Conservation (phyloP, 2,329 filamentous ascomycete genomes). For the Diaporthe sp. region DNA sequence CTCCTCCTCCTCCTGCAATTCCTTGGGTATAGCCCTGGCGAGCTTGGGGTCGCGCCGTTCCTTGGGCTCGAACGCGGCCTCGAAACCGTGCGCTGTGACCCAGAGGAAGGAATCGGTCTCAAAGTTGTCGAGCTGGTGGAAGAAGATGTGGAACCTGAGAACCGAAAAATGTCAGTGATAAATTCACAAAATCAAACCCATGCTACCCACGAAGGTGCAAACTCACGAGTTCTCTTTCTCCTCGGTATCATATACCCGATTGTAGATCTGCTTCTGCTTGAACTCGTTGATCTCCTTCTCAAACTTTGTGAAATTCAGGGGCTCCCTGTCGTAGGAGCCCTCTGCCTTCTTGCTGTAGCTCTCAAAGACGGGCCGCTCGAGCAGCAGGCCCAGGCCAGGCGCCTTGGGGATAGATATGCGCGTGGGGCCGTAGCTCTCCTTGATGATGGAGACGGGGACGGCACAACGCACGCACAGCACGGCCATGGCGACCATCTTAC, state of each 20-base stretch:
- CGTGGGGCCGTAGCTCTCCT: constrained; percentile 77
- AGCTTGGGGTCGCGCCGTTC: constrained; percentile 52
- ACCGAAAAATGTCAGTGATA: not conserved
- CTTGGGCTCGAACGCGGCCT: constrained; percentile 65
- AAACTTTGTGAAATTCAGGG: constrained; percentile 83
- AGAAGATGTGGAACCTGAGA: constrained; percentile 79
- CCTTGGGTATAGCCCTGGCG: constrained; percentile 47
- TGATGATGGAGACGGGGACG: constrained; percentile 77
- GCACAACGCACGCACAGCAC: constrained; percentile 88
- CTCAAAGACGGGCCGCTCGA: constrained; percentile 93
- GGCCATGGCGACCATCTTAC: constrained; percentile 98
- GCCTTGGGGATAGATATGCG: constrained; percentile 94
- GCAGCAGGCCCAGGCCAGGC: constrained; percentile 85
- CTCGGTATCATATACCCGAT: constrained; percentile 90
- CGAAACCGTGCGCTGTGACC: constrained; percentile 77
- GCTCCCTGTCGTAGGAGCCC: constrained; percentile 71
- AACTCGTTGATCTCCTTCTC: constrained; percentile 86
- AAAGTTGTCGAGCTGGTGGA: constrained; percentile 84
- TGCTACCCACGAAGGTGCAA: constrained; percentile 43
- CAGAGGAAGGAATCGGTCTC: constrained; percentile 80
- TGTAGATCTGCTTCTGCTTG: constrained; percentile 93
- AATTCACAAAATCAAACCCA: not conserved
- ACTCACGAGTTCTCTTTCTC: constrained; percentile 87
- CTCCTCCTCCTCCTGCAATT: constrained; percentile 61
- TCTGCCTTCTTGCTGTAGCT: constrained; percentile 84